Percentiles rank a stretch among this genome's conserved stretches.
Evolutionary conservation across 2,329 filamentous ascomycete species (phyloP).

Genomic region (Calonectria pteridis): DNA sequence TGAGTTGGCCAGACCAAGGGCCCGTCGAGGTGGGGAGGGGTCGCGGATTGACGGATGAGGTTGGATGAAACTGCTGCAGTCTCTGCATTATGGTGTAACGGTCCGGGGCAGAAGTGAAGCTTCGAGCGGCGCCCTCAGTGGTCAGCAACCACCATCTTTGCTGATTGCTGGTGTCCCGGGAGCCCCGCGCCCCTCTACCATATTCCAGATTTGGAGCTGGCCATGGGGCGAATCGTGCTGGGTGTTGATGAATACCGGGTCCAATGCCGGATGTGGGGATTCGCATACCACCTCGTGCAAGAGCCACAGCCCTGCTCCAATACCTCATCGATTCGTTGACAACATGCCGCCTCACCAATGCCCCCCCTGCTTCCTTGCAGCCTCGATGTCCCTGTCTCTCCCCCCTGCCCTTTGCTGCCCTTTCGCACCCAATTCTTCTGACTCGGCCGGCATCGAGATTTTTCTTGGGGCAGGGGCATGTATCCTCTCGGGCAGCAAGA

Average conservation of each 20-base stretch:
- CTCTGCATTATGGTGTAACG: conserved; percentile 21
- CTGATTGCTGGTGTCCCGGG: background rate
- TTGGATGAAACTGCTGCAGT: conserved; percentile 27
- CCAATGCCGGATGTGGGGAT: conserved; percentile 21
- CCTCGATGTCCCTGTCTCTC: conserved; percentile 9
- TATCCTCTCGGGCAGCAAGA: conserved; percentile 9
- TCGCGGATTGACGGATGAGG: conserved; percentile 16
- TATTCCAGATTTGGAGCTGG: conserved; percentile 13
- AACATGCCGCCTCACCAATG: conserved; percentile 13
- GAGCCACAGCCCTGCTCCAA: conserved; percentile 1
- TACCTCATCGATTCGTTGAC: background rate
- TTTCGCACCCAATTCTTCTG: conserved; percentile 23
- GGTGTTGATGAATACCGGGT: conserved; percentile 13
- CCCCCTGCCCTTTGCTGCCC: conserved; percentile 14
- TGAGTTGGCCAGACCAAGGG: conserved; percentile 18
- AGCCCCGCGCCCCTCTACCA: background rate
- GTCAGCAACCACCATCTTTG: conserved; percentile 7
- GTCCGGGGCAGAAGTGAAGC: conserved; percentile 5
- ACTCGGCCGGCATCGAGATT: conserved; percentile 11
- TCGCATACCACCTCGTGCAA: conserved; percentile 11
- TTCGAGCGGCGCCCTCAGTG: conserved; percentile 24
- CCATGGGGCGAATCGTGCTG: conserved; percentile 9
- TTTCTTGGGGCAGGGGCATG: background rate
- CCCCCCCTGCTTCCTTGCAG: conserved; percentile 5
- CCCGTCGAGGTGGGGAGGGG: conserved; percentile 22